phyloP scores from a whole-genome alignment of 805 yeast genomes.

The Lachancea nothofagi region DNA sequence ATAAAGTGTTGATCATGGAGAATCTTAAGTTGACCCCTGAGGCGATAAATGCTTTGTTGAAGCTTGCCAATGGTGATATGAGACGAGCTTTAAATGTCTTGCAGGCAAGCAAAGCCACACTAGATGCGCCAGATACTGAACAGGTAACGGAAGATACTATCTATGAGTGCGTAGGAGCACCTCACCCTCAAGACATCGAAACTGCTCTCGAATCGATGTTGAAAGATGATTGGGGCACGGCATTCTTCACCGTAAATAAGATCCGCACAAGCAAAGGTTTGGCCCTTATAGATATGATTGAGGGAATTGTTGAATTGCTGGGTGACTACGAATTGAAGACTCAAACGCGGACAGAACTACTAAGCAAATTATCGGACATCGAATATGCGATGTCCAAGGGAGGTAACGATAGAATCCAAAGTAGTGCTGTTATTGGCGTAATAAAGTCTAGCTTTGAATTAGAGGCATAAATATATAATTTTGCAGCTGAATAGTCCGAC shows the following conservation, averaged over 20 bases:
- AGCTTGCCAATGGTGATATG: constrained; percentile 91
- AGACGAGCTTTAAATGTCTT: constrained; percentile 87
- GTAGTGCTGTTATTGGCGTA: constrained; percentile 84
- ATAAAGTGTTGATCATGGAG: constrained; percentile 66
- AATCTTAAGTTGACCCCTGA: constrained; percentile 48
- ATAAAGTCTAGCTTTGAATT: constrained; percentile 49
- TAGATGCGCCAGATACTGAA: constrained; percentile 41
- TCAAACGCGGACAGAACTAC: constrained; percentile 53
- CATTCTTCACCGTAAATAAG: constrained; percentile 58
- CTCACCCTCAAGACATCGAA: constrained; percentile 81
- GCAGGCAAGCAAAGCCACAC: constrained; percentile 87
- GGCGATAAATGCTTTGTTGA: constrained; percentile 63
- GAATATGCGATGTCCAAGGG: constrained; percentile 91
- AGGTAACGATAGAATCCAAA: constrained; percentile 84
- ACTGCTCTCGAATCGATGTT: constrained; percentile 69
- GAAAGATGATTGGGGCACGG: constrained; percentile 83
- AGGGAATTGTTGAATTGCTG: constrained; percentile 68
- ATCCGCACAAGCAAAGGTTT: constrained; percentile 72
- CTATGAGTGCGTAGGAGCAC: constrained; percentile 93
- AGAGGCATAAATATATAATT: constrained; percentile 19
- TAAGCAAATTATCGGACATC: constrained; percentile 73
- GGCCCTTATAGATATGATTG: constrained; percentile 80
- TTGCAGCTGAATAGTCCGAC: not conserved
- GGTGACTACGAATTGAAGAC: constrained; percentile 59
- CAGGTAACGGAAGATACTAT: constrained; percentile 69